Evolutionary conservation across 108 stramenopile genomes (phyloP).

Genomic region (Fragilaria crotonensis): DNA sequence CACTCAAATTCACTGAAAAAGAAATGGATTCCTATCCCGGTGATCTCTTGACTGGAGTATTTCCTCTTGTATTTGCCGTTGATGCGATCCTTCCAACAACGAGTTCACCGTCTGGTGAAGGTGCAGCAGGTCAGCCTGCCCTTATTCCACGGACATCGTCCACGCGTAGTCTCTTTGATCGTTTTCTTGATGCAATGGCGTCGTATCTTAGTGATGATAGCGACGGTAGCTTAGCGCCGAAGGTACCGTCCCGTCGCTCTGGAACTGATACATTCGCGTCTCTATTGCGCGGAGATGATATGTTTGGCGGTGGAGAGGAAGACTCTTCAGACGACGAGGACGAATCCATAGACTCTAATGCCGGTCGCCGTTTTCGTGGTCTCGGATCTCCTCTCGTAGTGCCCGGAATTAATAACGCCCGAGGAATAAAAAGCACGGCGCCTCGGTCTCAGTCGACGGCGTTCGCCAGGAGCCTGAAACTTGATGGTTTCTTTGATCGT

Average conservation of each 20-base stretch:
- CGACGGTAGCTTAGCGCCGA: constrained; percentile 1
- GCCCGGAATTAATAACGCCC: neutral
- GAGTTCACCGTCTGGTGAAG: neutral
- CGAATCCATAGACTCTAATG: neutral
- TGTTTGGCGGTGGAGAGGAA: neutral
- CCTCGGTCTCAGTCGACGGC: constrained; percentile 7
- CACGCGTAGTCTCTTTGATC: constrained; percentile 35
- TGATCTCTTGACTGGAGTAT: constrained; percentile 43
- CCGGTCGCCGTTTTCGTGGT: neutral
- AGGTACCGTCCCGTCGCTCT: neutral
- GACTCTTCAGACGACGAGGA: constrained; percentile 6
- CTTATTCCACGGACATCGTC: neutral
- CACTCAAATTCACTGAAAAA: neutral
- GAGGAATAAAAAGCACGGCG: neutral
- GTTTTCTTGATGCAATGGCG: constrained; percentile 46
- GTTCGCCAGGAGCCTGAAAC: constrained; percentile 29
- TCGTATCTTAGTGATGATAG: constrained; percentile 21
- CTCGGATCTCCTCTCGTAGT: neutral
- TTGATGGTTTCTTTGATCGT: constrained; percentile 48
- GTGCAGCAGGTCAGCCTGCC: neutral
- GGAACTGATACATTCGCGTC: constrained; percentile 2
- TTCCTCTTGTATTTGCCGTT: constrained; percentile 52
- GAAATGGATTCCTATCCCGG: constrained; percentile 48
- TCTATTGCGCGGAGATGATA: neutral
- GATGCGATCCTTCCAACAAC: constrained; percentile 26